These are phyloP conservation scores for Trifolium fragiferum DNA, from an alignment of 306 rosid genomes.

Conservation along the genomic window DNA sequence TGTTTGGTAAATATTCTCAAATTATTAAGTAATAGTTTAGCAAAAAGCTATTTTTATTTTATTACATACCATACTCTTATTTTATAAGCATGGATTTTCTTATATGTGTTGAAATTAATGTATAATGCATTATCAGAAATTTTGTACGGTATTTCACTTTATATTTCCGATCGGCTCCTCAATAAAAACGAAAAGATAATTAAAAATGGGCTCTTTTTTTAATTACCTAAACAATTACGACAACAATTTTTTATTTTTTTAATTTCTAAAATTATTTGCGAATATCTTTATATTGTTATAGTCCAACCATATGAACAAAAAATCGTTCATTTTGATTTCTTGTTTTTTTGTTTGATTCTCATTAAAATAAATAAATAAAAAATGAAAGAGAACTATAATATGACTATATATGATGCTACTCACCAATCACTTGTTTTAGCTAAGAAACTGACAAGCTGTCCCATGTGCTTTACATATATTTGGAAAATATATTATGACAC, in stretches of 20 bases:
- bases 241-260: not conserved
- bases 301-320: slow-evolving; percentile 12
- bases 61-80: no score
- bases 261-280: not conserved
- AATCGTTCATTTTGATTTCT: not conserved
- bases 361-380: not conserved
- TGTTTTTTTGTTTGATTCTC: not conserved
- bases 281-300: not conserved
- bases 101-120: no score
- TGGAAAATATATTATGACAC: slow-evolving; percentile 11
- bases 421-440: slow-evolving; percentile 6
- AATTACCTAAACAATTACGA: not conserved
- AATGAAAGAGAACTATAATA: not conserved
- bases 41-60: no score
- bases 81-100: no score
- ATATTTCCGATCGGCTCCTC: no score
- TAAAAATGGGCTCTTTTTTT: not conserved
- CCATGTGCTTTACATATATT: slow-evolving; percentile 45
- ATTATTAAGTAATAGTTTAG: no score
- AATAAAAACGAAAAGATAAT: slow-evolving; percentile 2
- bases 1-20: no score
- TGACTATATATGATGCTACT: not conserved
- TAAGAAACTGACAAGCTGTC: slow-evolving; percentile 38
- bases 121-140: no score
- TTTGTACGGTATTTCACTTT: no score